A percentile compares a stretch with the other conserved stretches of the same genome.
These are phyloP conservation scores for Beauveria brongniartii DNA, from an alignment of 2,329 filamentous ascomycete species.

Conservation along the genomic window DNA sequence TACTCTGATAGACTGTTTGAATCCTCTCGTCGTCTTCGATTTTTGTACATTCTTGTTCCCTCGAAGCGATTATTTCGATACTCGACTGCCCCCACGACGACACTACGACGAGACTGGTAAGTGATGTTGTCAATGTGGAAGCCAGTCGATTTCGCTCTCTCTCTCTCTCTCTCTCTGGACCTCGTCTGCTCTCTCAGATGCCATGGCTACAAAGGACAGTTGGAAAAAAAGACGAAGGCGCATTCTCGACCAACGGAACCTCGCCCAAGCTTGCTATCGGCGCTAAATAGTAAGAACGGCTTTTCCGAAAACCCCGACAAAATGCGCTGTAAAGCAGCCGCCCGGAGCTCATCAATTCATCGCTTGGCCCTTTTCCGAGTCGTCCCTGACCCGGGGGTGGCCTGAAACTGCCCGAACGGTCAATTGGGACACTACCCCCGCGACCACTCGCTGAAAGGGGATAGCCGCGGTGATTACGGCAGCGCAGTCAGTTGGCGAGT, in stretches of 20 bases:
- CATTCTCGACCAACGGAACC: background rate
- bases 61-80: background rate
- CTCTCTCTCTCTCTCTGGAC: background rate
- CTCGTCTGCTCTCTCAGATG: background rate
- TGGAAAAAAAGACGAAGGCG: background rate
- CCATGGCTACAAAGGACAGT: background rate
- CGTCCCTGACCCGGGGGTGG: background rate
- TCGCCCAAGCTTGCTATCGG: background rate
- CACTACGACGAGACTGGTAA: background rate
- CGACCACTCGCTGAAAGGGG: background rate
- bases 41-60: background rate
- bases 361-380: background rate
- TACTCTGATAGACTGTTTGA: background rate
- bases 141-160: background rate
- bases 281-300: background rate
- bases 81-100: background rate
- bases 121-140: background rate
- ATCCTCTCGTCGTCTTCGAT: background rate
- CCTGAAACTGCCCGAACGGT: background rate
- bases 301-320: background rate
- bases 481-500: no score
- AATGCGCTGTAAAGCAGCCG: background rate
- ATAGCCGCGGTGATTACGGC: background rate
- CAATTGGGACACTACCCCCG: background rate
- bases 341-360: background rate